Evolutionary conservation across 352 stramenopile genomes (phyloP).

Genomic region (Salisapilia sapeloensis): DNA sequence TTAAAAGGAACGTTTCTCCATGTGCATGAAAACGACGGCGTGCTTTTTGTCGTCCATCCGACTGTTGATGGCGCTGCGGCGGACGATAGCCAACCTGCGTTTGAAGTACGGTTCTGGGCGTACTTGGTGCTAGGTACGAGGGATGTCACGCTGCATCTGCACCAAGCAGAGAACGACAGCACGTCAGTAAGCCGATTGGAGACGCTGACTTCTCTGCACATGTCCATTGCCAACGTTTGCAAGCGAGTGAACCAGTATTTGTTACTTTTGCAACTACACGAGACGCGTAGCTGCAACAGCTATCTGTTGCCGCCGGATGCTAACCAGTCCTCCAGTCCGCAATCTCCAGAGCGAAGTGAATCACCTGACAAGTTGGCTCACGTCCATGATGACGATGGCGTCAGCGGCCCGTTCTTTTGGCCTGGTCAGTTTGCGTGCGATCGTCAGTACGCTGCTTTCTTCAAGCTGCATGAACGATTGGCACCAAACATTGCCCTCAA

Average conservation of each 20-base stretch:
- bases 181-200: constrained; percentile 24
- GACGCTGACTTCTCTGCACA: constrained; percentile 53
- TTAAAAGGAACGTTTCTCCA: constrained; percentile 10
- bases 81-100: constrained; percentile 1
- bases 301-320: constrained; percentile 33
- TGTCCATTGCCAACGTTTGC: constrained; percentile 44
- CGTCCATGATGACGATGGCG: constrained; percentile 8
- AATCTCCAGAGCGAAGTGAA: constrained; percentile 16
- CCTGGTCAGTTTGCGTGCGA: constrained; percentile 76
- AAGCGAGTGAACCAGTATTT: constrained; percentile 77
- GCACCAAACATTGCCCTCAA: constrained; percentile 64
- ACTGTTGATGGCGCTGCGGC: background rate
- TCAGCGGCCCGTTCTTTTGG: constrained; percentile 53
- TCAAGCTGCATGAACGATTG: constrained; percentile 66
- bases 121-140: constrained; percentile 46
- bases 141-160: constrained; percentile 30
- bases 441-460: constrained; percentile 58
- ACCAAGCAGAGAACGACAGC: constrained; percentile 19
- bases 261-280: constrained; percentile 68
- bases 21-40: constrained; percentile 29
- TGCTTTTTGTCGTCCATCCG: constrained; percentile 58
- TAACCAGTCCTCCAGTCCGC: constrained; percentile 15
- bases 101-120: constrained; percentile 66
- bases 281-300: constrained; percentile 60
- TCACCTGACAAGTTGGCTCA: constrained; percentile 9